These are phyloP conservation scores for Castanea mollissima DNA, from an alignment of 306 rosid genomes.

Conservation along the genomic window DNA sequence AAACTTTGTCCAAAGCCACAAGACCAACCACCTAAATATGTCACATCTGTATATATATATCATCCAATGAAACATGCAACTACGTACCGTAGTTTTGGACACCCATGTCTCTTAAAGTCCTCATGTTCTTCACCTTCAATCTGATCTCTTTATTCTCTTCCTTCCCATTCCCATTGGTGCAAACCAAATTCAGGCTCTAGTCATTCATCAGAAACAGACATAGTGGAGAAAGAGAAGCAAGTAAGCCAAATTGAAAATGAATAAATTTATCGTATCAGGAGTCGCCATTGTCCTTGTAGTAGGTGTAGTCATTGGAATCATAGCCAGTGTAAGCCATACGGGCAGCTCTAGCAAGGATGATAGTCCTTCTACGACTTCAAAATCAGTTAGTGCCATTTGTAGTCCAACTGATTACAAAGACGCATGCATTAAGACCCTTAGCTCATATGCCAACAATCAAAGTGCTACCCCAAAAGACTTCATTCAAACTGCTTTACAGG, in stretches of 20 bases:
- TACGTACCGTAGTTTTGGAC: too few relatives aligned
- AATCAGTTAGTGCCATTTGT: constrained; percentile 26
- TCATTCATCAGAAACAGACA: not conserved
- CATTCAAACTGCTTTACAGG: constrained; percentile 23
- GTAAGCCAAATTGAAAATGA: not conserved
- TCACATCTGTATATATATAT: too few relatives aligned
- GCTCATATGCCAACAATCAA: not conserved
- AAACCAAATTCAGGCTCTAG: not conserved
- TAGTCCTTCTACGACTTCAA: not conserved
- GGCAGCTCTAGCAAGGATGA: not conserved
- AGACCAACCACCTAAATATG: too few relatives aligned
- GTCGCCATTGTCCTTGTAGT: constrained; percentile 23
- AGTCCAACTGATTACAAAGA: constrained; percentile 29
- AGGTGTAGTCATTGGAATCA: constrained; percentile 15
- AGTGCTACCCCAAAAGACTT: constrained; percentile 21
- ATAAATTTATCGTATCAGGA: constrained; percentile 1
- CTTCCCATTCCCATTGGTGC: not conserved
- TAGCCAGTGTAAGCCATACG: not conserved
- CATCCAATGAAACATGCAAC: too few relatives aligned
- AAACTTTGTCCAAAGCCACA: too few relatives aligned
- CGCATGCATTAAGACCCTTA: constrained; percentile 25
- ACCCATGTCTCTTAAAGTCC: not conserved
- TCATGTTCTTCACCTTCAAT: not conserved
- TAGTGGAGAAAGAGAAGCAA: not conserved
- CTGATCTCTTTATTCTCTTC: not conserved